These are phyloP conservation scores for Fusarium denticulatum DNA, from an alignment of 2,329 filamentous ascomycete species.

Conservation along the genomic window DNA sequence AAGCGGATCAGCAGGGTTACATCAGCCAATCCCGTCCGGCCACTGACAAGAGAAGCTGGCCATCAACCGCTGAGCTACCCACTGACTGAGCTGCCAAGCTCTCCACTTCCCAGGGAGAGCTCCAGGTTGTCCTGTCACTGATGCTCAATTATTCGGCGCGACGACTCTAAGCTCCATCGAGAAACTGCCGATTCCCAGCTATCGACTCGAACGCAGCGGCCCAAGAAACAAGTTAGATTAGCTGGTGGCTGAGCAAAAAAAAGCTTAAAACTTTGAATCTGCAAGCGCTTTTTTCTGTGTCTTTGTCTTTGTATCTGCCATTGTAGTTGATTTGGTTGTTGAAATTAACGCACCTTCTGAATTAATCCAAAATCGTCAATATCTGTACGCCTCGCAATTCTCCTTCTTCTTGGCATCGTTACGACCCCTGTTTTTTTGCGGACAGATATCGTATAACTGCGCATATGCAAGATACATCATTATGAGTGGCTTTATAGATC, in stretches of 20 bases:
- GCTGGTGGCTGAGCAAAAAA: slow-evolving; percentile 20
- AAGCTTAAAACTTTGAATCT: slow-evolving; percentile 31
- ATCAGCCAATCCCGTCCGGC: background rate
- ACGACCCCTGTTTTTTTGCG: background rate
- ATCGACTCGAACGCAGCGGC: background rate
- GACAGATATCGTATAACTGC: background rate
- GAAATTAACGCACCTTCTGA: background rate
- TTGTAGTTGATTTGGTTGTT: background rate
- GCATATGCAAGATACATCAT: background rate
- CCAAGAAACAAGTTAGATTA: slow-evolving; percentile 6
- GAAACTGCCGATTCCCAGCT: slow-evolving; percentile 23
- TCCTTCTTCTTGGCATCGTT: background rate
- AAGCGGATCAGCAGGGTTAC: slow-evolving; percentile 2
- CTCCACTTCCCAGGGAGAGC: slow-evolving; percentile 17
- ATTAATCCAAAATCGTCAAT: background rate
- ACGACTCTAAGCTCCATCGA: slow-evolving; percentile 14
- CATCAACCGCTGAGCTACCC: slow-evolving; percentile 11
- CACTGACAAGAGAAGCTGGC: background rate
- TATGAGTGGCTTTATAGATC: background rate
- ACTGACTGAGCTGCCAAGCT: slow-evolving; percentile 1
- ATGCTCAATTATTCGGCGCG: slow-evolving; percentile 26
- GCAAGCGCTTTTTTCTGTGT: background rate
- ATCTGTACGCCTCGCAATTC: background rate
- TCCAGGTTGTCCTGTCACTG: slow-evolving; percentile 30
- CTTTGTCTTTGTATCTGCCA: background rate